These are phyloP conservation scores for Kluyveromyces marxianus DNA, from an alignment of 1,139 yeast genomes.

Conservation along the genomic window DNA sequence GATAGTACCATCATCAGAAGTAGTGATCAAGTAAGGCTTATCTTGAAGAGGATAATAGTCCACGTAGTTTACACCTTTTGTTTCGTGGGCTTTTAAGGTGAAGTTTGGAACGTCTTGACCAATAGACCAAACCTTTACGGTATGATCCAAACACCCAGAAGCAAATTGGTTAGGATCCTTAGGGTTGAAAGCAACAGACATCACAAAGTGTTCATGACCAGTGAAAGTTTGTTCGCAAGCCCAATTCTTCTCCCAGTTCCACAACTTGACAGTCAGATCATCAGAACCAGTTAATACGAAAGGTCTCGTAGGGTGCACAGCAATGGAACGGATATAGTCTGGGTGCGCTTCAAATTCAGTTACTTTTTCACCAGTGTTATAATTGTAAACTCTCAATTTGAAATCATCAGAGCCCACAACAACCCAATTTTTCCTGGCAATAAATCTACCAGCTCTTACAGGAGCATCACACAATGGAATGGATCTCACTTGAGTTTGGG, in stretches of 20 bases:
- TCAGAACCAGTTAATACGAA: conserved; percentile 85
- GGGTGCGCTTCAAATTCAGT: conserved; percentile 97
- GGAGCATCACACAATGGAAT: conserved; percentile 92
- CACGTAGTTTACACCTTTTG: conserved; percentile 90
- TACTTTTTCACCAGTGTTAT: conserved; percentile 90
- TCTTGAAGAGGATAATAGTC: conserved; percentile 96
- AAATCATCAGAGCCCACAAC: conserved; percentile 95
- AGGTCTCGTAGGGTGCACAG: conserved; percentile 92
- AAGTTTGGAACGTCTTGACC: conserved; percentile 88
- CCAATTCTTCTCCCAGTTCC: conserved; percentile 98
- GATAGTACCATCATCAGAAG: conserved; percentile 87
- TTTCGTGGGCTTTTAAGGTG: conserved; percentile 84
- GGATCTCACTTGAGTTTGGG: conserved; percentile 55
- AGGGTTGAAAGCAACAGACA: conserved; percentile 93
- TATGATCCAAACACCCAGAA: conserved; percentile 90
- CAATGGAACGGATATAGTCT: conserved; percentile 86
- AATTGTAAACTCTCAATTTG: conserved; percentile 86
- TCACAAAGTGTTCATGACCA: conserved; percentile 93
- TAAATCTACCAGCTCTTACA: conserved; percentile 88
- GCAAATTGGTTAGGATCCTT: conserved; percentile 98
- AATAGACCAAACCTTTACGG: conserved; percentile 94
- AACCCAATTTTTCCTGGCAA: conserved; percentile 96
- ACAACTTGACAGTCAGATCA: conserved; percentile 82
- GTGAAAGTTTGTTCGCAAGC: conserved; percentile 81
- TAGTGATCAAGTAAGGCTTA: conserved; percentile 88